Conservation (phyloP, 176 grass and related monocot genomes). For the Saccharum officinarum region DNA sequence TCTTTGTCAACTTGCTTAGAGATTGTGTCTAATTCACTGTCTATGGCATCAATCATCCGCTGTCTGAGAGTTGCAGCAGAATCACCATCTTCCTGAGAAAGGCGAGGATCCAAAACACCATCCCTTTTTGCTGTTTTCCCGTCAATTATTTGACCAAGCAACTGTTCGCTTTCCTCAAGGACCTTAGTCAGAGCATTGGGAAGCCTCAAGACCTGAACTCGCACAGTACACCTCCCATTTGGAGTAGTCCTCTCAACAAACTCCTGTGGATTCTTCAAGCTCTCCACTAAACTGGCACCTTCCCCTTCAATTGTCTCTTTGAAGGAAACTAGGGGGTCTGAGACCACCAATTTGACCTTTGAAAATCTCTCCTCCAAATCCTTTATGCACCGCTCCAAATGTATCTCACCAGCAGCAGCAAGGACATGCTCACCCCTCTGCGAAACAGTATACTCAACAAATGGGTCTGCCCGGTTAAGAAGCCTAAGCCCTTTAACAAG, state of each 20-base stretch:
- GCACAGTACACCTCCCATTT: slow-evolving; percentile 75
- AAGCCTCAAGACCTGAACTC: slow-evolving; percentile 80
- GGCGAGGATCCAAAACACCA: slow-evolving; percentile 29
- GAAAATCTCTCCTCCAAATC: slow-evolving; percentile 91
- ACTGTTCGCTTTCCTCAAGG: slow-evolving; percentile 74
- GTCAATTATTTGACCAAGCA: slow-evolving; percentile 71
- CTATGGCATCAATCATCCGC: slow-evolving; percentile 63
- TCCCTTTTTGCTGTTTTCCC: slow-evolving; percentile 57
- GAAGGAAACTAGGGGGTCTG: slow-evolving; percentile 82
- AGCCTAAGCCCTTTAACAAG: slow-evolving; percentile 76
- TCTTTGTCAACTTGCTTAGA: slow-evolving; percentile 56
- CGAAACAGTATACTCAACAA: slow-evolving; percentile 79
- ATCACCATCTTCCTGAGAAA: slow-evolving; percentile 55
- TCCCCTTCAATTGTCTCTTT: slow-evolving; percentile 89
- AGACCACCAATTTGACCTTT: slow-evolving; percentile 80
- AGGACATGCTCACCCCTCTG: slow-evolving; percentile 84
- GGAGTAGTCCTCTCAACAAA: slow-evolving; percentile 72
- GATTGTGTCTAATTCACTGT: slow-evolving; percentile 67
- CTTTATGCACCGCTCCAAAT: slow-evolving; percentile 90
- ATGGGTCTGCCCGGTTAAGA: slow-evolving; percentile 85
- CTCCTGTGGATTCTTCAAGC: slow-evolving; percentile 38
- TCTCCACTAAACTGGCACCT: slow-evolving; percentile 44
- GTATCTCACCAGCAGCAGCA: slow-evolving; percentile 84
- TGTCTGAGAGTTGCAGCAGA: slow-evolving; percentile 52
- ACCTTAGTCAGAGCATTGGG: slow-evolving; percentile 67